Base-by-base conservation (phyloP, 2,329 filamentous ascomycete genomes). In the Exophiala oligosperma region DNA sequence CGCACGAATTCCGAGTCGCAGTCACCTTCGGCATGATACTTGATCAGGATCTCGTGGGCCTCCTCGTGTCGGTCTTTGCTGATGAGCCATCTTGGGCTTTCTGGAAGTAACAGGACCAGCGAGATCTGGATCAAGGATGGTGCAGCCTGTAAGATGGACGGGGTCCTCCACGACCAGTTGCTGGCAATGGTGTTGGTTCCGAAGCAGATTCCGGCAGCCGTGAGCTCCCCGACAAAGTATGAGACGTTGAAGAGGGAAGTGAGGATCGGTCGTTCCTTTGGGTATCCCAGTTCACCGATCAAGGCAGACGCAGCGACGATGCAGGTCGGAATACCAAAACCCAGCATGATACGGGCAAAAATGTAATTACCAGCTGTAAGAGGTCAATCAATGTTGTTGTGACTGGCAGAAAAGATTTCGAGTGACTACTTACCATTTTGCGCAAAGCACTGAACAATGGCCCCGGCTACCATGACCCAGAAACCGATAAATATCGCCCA, bases 241-340 rank as follows among this genome's bases (percentile, higher is more conserved):
- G 79, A 82, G 1, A 82, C 79, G 65, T 86, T 86, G 75, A 86
- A 86, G 1, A 85, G 72, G 5, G 82, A 84, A 1, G 82, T 86
- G 53, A 86, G 64, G n/a, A 81, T 74, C 0, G 83, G 76, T 60
- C 84, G 81, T 69, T 86, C 83, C 67, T 84, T 85, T 2, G 84
- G 84, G 66, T 86, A 80, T 1, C 78, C 82, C 26, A 86, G 72
- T 67, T 86, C 84, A 70, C 82, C 83, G 28, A 86, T 82, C 50
- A 86, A 71, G 35, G 80, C 77, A 1, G 83, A 81, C 3, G 81
- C 83, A 1, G 81, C 79, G 35, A 85, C 80, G 60, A 85, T 85
- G 59, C 79, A 81, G 63, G 82, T 84, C 0, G 81, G 79, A 49
- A 86, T 83, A n/a, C 84, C 84, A 24, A 82, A 79, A 14, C 84